Evolutionary conservation across 306 rosid species (phyloP), one percentile per base, ranked within the genome.

Genomic region (Prosopis cineraria): DNA sequence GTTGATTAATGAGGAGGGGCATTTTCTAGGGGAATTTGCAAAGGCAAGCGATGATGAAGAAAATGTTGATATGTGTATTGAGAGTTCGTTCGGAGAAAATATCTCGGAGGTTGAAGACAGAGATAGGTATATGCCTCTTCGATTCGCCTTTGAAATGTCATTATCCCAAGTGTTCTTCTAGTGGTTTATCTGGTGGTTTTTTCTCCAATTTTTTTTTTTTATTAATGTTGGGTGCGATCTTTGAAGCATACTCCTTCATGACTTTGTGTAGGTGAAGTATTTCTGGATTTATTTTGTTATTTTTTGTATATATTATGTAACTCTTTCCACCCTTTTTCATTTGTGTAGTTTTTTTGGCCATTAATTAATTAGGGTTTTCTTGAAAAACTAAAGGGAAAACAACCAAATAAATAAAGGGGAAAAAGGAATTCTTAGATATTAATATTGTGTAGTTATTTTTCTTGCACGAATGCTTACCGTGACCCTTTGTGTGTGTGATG

Each of bases 41-140:
- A 33, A 81, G 48, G 72, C 48, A 13, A 45, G 39, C 20, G 78
- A 45, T 67, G 71, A 47, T 17, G 90, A 76, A 65, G 85, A 41
- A 43, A 72, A 81, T 55, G 70, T 30, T 69, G 93, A 80, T 72
- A 39, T 64, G 44, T 76, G 63, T 60, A 34, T 62, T 14, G 94
- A 93, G 43, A 85, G 85, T 76, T 90, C 93, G 3, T 85, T 84
- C 16, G 93, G 90, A 22, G 93, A 91, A 60, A 93, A 89, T 75
- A 44, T 83, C 63, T 74, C 78, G 36, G 94, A 89, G 31, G n/a
- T 81, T 50, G 88, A 91, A 31, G 72, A 52, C 74, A 76, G 85
- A 73, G 85, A 88, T 53, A 90, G 97, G 98, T 94, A 85, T 29
- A 33, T 34, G 6, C 3, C 6, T 71, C 71, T 22, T 36, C 55